These are phyloP conservation scores for Odontarrhena argentea DNA, from an alignment of 345 rosid genomes.

Conservation along the genomic window DNA sequence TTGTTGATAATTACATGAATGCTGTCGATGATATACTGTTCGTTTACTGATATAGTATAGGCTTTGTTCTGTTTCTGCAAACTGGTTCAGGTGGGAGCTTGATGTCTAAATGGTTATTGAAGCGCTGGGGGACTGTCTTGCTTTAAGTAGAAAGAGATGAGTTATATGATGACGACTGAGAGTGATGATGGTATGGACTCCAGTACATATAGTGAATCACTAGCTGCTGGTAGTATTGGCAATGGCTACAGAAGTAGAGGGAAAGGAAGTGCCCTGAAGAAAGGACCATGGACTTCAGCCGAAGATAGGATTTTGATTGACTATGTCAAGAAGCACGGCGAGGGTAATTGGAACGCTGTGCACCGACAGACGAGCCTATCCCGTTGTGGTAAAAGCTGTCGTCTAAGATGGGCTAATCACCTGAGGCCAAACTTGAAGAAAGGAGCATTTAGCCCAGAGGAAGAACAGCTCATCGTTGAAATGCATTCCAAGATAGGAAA, in stretches of 20 bases:
- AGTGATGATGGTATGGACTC: slow-evolving; percentile 62
- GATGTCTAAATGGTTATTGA: slow-evolving; percentile 48
- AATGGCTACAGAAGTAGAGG: slow-evolving; percentile 47
- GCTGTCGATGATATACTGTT: not conserved
- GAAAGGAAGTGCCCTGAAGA: slow-evolving; percentile 64
- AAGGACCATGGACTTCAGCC: slow-evolving; percentile 99
- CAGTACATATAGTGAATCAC: slow-evolving; percentile 57
- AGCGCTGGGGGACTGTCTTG: slow-evolving; percentile 42
- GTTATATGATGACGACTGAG: slow-evolving; percentile 53
- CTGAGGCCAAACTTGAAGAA: slow-evolving; percentile 96
- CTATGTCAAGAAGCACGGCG: slow-evolving; percentile 93
- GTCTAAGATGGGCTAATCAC: slow-evolving; percentile 97
- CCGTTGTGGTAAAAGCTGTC: slow-evolving; percentile 99
- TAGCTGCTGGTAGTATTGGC: slow-evolving; percentile 52
- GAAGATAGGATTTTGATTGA: slow-evolving; percentile 89
- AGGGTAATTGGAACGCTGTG: slow-evolving; percentile 96
- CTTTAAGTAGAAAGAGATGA: slow-evolving; percentile 62
- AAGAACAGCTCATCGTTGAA: slow-evolving; percentile 85
- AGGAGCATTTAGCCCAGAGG: slow-evolving; percentile 91
- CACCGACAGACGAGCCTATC: slow-evolving; percentile 84
- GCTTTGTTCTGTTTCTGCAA: slow-evolving; percentile 28
- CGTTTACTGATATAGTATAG: slow-evolving; percentile 3
- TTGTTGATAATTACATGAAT: slow-evolving; percentile 24
- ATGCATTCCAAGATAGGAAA: slow-evolving; percentile 96
- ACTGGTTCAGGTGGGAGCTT: slow-evolving; percentile 48